Evolutionary conservation across 2,329 filamentous ascomycete genomes (phyloP).

Genomic region (Knoxdaviesia proteae): DNA sequence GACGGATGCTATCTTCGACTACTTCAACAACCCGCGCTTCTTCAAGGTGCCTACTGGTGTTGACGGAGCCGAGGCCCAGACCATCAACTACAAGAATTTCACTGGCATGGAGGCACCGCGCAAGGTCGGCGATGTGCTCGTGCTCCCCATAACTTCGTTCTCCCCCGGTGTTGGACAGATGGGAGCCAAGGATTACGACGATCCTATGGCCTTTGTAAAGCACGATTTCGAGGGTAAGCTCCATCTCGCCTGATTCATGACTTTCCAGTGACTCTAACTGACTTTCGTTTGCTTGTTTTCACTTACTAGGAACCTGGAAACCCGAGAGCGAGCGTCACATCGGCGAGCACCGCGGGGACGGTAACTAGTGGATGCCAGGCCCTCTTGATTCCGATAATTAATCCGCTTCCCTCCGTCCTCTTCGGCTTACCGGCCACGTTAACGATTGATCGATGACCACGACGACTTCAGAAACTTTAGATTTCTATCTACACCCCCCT

Average conservation of each 20-base stretch:
- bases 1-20: slow-evolving; percentile 82
- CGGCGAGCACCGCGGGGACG: slow-evolving; percentile 21
- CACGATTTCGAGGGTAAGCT: slow-evolving; percentile 80
- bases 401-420: background rate
- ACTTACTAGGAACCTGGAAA: slow-evolving; percentile 47
- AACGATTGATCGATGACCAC: background rate
- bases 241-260: background rate
- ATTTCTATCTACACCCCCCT: background rate
- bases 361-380: background rate
- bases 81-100: slow-evolving; percentile 78
- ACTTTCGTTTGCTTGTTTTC: slow-evolving; percentile 6
- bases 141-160: slow-evolving; percentile 92
- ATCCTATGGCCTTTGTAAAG: slow-evolving; percentile 94
- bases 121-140: slow-evolving; percentile 80
- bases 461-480: background rate
- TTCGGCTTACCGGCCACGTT: background rate
- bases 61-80: slow-evolving; percentile 44
- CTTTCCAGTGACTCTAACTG: background rate
- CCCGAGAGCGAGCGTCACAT: slow-evolving; percentile 52
- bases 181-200: slow-evolving; percentile 69
- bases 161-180: slow-evolving; percentile 88
- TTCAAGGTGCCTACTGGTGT: slow-evolving; percentile 41
- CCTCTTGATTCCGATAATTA: background rate
- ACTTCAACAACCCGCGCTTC: slow-evolving; percentile 78
- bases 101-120: slow-evolving; percentile 67